A percentile compares a stretch with the other conserved stretches of the same genome.
phyloP scores from a whole-genome alignment of 2,329 filamentous ascomycete genomes.

The Cladorrhinum sp. region DNA sequence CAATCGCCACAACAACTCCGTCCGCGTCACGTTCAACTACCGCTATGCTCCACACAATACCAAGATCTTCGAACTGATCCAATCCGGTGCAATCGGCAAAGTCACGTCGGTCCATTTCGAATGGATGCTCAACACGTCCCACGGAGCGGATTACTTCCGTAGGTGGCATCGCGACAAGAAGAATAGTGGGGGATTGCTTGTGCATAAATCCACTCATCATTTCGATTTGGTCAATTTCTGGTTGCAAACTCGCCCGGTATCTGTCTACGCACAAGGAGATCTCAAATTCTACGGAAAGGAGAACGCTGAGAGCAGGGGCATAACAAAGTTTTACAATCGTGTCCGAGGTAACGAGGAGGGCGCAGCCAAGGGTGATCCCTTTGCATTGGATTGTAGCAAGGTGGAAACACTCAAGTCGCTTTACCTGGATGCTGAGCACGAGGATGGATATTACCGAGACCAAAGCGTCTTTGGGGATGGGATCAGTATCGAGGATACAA shows the following conservation, averaged over 20 bases:
- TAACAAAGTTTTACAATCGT: slow-evolving; percentile 49
- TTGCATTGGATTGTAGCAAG: slow-evolving; percentile 54
- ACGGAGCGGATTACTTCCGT: slow-evolving; percentile 62
- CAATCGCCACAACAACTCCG: slow-evolving; percentile 46
- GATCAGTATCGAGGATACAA: slow-evolving; percentile 63
- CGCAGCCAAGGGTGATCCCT: slow-evolving; percentile 51
- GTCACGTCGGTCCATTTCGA: slow-evolving; percentile 60
- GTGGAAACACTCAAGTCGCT: slow-evolving; percentile 54
- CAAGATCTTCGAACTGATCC: slow-evolving; percentile 53
- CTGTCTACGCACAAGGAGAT: slow-evolving; percentile 57
- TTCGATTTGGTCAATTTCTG: slow-evolving; percentile 64
- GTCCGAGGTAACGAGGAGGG: slow-evolving; percentile 45
- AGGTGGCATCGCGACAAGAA: slow-evolving; percentile 61
- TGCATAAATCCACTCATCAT: slow-evolving; percentile 63
- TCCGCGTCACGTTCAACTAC: slow-evolving; percentile 63
- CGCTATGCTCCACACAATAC: slow-evolving; percentile 65
- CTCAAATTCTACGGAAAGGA: slow-evolving; percentile 60
- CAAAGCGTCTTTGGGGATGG: slow-evolving; percentile 62
- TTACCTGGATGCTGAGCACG: slow-evolving; percentile 62
- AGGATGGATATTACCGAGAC: slow-evolving; percentile 60
- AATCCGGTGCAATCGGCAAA: slow-evolving; percentile 52
- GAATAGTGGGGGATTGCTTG: slow-evolving; percentile 57
- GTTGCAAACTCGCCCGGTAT: slow-evolving; percentile 53
- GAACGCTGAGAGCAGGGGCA: slow-evolving; percentile 56
- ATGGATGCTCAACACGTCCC: slow-evolving; percentile 61